phyloP scores from a whole-genome alignment of 768 basidiomycete species.

The Panaeolus papilionaceus region DNA sequence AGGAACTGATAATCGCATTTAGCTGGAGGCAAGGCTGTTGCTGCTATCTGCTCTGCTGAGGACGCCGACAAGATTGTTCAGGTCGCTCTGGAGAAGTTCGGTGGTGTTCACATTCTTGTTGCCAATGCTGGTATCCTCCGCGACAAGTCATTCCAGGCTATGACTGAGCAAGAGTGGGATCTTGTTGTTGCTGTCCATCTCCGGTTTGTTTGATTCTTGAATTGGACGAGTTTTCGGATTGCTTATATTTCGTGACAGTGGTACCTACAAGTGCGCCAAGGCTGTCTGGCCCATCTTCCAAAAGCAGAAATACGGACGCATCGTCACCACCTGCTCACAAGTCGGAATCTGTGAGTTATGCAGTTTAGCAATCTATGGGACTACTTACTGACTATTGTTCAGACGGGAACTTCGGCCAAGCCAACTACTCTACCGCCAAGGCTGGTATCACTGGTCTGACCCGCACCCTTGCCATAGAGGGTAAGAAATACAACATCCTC shows the following conservation, averaged over 20 bases:
- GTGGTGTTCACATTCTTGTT: slow-evolving; percentile 84
- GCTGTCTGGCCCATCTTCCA: slow-evolving; percentile 98
- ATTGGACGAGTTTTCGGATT: slow-evolving; percentile 1
- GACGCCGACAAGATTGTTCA: slow-evolving; percentile 92
- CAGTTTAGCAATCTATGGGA: neutral
- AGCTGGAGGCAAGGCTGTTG: slow-evolving; percentile 90
- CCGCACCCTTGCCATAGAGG: slow-evolving; percentile 90
- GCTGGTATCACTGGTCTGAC: slow-evolving; percentile 91
- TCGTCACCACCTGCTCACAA: slow-evolving; percentile 92
- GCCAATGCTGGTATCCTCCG: slow-evolving; percentile 95
- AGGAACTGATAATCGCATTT: neutral
- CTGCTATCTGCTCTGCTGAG: slow-evolving; percentile 88
- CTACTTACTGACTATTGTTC: neutral
- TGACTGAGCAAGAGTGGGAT: slow-evolving; percentile 96
- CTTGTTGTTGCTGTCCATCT: slow-evolving; percentile 88
- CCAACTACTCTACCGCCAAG: slow-evolving; percentile 95
- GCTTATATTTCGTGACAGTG: slow-evolving; percentile 45
- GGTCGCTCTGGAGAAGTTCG: slow-evolving; percentile 85
- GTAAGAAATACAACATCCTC: slow-evolving; percentile 88
- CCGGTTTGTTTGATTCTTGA: slow-evolving; percentile 42
- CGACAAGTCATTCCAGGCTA: slow-evolving; percentile 89
- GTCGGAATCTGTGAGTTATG: slow-evolving; percentile 83
- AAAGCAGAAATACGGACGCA: slow-evolving; percentile 95
- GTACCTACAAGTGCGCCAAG: slow-evolving; percentile 93
- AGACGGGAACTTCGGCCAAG: slow-evolving; percentile 97